phyloP scores from a whole-genome alignment of 1,139 yeast genomes.

The Taphrina deformans region DNA sequence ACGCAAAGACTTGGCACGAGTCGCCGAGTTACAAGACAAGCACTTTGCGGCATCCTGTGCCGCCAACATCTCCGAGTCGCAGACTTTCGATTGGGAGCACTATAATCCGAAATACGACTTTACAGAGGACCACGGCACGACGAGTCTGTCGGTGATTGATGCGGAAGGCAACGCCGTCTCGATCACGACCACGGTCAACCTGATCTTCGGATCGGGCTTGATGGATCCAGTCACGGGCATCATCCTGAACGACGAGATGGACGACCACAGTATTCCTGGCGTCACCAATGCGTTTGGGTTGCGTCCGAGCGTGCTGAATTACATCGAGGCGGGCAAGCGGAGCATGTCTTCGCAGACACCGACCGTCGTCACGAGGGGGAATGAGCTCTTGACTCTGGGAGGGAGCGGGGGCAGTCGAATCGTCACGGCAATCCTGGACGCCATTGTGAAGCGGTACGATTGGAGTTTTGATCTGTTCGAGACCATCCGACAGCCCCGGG shows the following conservation, averaged over 20 bases:
- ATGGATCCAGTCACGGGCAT: constrained; percentile 82
- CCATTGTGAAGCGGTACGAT: constrained; percentile 65
- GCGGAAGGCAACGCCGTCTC: constrained; percentile 65
- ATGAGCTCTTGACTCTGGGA: constrained; percentile 69
- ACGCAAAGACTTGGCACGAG: constrained; percentile 43
- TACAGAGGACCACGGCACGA: constrained; percentile 32
- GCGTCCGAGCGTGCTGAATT: constrained; percentile 77
- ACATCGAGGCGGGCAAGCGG: constrained; percentile 68
- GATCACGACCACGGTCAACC: constrained; percentile 84
- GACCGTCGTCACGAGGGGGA: constrained; percentile 75
- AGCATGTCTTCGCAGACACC: constrained; percentile 87
- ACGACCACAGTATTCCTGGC: constrained; percentile 71
- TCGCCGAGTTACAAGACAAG: constrained; percentile 47
- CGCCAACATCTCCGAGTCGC: constrained; percentile 53
- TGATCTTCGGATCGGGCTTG: constrained; percentile 76
- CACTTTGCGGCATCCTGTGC: constrained; percentile 61
- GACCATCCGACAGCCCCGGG: constrained; percentile 71
- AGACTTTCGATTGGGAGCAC: constrained; percentile 66
- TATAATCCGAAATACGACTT: constrained; percentile 61
- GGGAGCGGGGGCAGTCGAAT: constrained; percentile 95
- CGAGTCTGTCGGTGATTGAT: constrained; percentile 35
- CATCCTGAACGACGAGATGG: constrained; percentile 87
- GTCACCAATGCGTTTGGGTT: constrained; percentile 73
- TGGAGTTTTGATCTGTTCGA: constrained; percentile 61
- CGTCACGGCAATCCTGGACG: constrained; percentile 79